Percentiles rank a stretch among this genome's conserved stretches.
Conservation (phyloP, 1,284 basidiomycete genomes). For the Gymnopus androsaceus region DNA sequence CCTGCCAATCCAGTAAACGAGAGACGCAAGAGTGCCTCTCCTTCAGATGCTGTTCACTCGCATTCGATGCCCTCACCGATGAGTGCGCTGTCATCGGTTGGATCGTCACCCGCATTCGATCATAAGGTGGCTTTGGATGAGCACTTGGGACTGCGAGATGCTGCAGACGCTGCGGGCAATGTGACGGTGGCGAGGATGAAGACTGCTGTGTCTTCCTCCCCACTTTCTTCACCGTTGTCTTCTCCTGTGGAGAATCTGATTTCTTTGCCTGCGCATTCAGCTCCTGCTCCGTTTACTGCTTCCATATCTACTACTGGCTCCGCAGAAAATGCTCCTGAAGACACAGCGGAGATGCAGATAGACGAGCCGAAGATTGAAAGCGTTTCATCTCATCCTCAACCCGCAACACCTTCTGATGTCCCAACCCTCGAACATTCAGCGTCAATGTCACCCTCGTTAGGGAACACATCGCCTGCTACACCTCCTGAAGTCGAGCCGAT, state of each 20-base stretch:
- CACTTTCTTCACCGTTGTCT: slow-evolving; percentile 7
- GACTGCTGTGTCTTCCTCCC: background rate
- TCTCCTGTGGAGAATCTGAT: slow-evolving; percentile 3
- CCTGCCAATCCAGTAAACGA: no score
- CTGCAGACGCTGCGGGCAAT: background rate
- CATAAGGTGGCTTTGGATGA: background rate
- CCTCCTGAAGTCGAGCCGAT: background rate
- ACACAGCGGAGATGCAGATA: no score
- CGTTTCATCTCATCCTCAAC: background rate
- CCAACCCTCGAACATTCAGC: slow-evolving; percentile 8
- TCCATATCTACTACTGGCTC: background rate
- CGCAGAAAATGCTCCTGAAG: no score
- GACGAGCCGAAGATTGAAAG: no score
- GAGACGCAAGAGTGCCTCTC: no score
- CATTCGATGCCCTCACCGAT: slow-evolving; percentile 13
- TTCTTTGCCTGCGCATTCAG: slow-evolving; percentile 1
- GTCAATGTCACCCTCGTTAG: slow-evolving; percentile 7
- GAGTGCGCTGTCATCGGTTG: background rate
- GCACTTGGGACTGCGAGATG: no score
- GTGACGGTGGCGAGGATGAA: background rate
- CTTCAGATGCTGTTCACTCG: no score
- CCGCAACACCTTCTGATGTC: background rate
- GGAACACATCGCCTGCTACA: slow-evolving; percentile 3
- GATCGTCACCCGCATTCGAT: background rate
- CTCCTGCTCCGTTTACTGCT: background rate